Conservation (phyloP, 768 basidiomycete genomes). For the Dacryopinax primogenitus region DNA sequence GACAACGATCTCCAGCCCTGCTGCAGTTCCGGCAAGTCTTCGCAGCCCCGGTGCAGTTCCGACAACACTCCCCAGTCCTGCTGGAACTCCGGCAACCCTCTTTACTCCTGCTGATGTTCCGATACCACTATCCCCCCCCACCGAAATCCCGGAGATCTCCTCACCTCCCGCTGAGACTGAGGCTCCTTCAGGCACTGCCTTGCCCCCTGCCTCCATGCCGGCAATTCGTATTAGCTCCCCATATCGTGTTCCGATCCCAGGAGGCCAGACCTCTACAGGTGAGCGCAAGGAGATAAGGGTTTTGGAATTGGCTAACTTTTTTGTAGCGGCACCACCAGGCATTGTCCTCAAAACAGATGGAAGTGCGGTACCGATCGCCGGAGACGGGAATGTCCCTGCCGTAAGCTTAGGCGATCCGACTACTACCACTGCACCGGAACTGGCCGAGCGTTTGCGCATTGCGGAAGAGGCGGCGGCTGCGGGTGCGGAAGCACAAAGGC, state of each 20-base stretch:
- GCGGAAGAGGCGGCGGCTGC: conserved; percentile 14
- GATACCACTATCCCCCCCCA: neutral
- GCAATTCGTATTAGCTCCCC: neutral
- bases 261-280: neutral
- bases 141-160: neutral
- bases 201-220: neutral
- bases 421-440: conserved; percentile 9
- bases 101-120: neutral
- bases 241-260: neutral
- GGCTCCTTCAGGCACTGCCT: neutral
- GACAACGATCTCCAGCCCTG: too few relatives aligned
- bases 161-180: too few relatives aligned
- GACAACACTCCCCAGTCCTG: too few relatives aligned
- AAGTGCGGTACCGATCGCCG: neutral
- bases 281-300: too few relatives aligned
- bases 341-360: neutral
- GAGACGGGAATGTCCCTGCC: neutral
- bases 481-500: conserved; percentile 14
- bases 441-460: conserved; percentile 17
- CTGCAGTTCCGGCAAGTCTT: too few relatives aligned
- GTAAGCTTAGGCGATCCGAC: neutral
- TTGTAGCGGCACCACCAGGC: neutral
- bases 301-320: neutral
- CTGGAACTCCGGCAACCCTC: too few relatives aligned
- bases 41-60: too few relatives aligned